A percentile compares a stretch with the other conserved stretches of the same genome.
Conservation (phyloP, 495 filamentous ascomycete species). For the Neurospora sp. region DNA sequence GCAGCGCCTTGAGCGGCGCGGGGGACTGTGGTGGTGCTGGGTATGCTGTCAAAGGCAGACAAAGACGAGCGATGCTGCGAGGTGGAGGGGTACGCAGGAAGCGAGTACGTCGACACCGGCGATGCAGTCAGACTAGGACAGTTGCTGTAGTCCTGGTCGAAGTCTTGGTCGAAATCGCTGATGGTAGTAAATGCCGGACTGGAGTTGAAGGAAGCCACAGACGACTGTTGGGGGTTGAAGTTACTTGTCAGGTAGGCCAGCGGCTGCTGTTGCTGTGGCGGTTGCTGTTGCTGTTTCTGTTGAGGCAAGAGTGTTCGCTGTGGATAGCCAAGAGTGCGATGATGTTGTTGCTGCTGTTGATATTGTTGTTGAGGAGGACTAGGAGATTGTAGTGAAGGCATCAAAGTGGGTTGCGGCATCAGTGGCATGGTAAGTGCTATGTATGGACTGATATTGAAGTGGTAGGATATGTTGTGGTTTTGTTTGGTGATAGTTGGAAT, state of each 20-base stretch:
- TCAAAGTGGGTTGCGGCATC: not conserved
- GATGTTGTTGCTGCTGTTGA: not conserved
- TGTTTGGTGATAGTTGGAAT: not conserved
- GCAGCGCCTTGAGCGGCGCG: conserved; percentile 6
- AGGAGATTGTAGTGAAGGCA: not conserved
- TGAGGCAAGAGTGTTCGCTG: not conserved
- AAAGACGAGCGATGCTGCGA: conserved; percentile 18
- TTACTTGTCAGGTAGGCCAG: not conserved
- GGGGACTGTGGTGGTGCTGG: conserved; percentile 22
- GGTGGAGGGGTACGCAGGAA: conserved; percentile 19
- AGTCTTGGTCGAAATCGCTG: conserved; percentile 14
- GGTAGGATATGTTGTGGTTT: not conserved
- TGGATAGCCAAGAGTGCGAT: not conserved
- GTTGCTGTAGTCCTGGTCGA: conserved; percentile 11
- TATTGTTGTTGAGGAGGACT: not conserved
- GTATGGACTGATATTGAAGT: not conserved
- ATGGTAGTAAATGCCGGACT: not conserved
- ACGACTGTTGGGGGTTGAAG: not conserved
- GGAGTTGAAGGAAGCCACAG: not conserved
- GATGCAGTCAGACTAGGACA: conserved; percentile 19
- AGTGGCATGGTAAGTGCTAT: not conserved
- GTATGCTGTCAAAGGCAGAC: conserved; percentile 31
- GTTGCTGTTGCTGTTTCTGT: not conserved
- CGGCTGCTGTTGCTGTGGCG: not conserved
- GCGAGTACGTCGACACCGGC: conserved; percentile 22